These are phyloP conservation scores for Multifurca ochricompacta DNA, from an alignment of 768 basidiomycete species.

Conservation along the genomic window DNA sequence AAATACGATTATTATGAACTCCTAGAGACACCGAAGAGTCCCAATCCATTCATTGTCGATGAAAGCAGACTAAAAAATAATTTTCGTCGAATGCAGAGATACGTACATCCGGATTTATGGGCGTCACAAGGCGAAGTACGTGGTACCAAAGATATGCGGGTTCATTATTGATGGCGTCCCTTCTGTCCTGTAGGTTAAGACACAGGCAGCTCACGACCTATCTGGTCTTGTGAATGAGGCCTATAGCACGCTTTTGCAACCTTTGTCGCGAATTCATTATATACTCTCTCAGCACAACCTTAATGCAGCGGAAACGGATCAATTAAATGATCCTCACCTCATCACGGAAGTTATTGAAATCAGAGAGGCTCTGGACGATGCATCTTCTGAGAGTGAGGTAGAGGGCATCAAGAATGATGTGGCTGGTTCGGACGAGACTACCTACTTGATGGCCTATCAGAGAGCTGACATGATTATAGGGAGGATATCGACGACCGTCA, in stretches of 20 bases:
- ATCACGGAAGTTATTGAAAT: slow-evolving; percentile 73
- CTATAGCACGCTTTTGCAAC: slow-evolving; percentile 66
- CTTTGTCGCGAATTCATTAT: slow-evolving; percentile 73
- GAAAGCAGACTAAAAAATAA: slow-evolving; percentile 47
- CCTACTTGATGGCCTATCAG: not conserved
- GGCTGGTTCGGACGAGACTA: slow-evolving; percentile 36
- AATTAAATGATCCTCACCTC: slow-evolving; percentile 60
- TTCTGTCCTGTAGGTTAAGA: slow-evolving; percentile 50
- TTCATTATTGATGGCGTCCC: not conserved
- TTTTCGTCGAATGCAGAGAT: slow-evolving; percentile 65
- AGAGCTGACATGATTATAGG: slow-evolving; percentile 31
- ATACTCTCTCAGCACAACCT: slow-evolving; percentile 59
- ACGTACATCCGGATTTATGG: slow-evolving; percentile 87
- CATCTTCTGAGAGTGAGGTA: slow-evolving; percentile 42
- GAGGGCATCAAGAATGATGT: slow-evolving; percentile 46
- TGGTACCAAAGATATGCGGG: not conserved
- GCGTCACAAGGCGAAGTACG: slow-evolving; percentile 53
- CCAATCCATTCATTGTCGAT: slow-evolving; percentile 70
- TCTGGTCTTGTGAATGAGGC: slow-evolving; percentile 79
- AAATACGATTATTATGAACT: slow-evolving; percentile 58
- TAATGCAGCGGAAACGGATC: slow-evolving; percentile 59
- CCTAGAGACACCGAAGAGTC: slow-evolving; percentile 51
- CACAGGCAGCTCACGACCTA: slow-evolving; percentile 51
- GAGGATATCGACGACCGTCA: slow-evolving; percentile 40
- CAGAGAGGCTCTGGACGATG: slow-evolving; percentile 68